These are phyloP conservation scores for Saururus chinensis DNA, from an alignment of 164 flowering plant species.

Conservation along the genomic window DNA sequence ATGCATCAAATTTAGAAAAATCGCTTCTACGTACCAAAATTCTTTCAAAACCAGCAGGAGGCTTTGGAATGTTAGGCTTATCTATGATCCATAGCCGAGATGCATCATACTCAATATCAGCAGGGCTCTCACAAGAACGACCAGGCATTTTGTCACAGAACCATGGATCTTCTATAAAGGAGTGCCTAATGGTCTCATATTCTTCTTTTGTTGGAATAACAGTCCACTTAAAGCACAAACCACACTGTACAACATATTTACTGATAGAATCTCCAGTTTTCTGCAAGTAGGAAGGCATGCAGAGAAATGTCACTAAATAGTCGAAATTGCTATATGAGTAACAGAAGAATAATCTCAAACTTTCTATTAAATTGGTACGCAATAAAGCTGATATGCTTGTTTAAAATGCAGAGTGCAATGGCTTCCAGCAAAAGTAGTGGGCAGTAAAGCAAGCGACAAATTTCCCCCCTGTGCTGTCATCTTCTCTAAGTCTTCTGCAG, in stretches of 20 bases:
- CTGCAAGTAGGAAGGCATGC: not conserved
- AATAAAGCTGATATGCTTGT: too few relatives aligned
- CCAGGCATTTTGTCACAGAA: conserved; percentile 33
- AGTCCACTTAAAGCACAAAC: conserved; percentile 75
- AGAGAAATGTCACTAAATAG: not conserved
- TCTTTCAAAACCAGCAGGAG: conserved; percentile 69
- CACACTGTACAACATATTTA: conserved; percentile 59
- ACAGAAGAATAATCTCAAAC: too few relatives aligned
- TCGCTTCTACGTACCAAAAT: conserved; percentile 43
- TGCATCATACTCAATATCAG: conserved; percentile 58
- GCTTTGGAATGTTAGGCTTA: conserved; percentile 65
- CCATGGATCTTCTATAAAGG: conserved; percentile 43
- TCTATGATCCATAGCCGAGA: conserved; percentile 65
- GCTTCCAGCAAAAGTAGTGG: too few relatives aligned
- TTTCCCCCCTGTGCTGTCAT: too few relatives aligned
- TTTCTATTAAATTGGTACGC: too few relatives aligned
- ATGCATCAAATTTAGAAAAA: conserved; percentile 53
- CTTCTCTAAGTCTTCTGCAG: too few relatives aligned
- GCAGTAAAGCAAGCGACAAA: too few relatives aligned
- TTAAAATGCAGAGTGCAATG: too few relatives aligned
- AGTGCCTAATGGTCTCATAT: conserved; percentile 61
- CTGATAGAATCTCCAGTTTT: conserved; percentile 11
- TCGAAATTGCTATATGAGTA: not conserved
- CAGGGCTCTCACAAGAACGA: conserved; percentile 56
- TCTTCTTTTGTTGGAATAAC: conserved; percentile 48